Base-by-base conservation (phyloP, 306 rosid species). In the Acacia acuminata region DNA sequence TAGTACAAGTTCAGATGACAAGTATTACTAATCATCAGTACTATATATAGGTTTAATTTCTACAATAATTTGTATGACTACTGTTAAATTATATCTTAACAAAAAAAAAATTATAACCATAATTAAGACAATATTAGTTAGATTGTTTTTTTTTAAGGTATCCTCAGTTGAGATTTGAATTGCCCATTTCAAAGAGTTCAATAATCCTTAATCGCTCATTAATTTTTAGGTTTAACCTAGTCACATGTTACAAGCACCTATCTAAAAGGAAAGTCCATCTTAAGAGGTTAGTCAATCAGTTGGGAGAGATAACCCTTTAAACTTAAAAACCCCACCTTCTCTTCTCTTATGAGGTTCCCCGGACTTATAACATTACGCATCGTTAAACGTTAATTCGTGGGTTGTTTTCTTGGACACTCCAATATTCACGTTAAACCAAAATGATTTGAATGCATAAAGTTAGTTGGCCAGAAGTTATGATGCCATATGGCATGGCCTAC, bases 401-500 rank as follows among this genome's bases (percentile, higher is more conserved):
- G n/a, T n/a, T n/a, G n/a, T n/a, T n/a, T n/a, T n/a, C n/a, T n/a
- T n/a, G n/a, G n/a, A n/a, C n/a, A n/a, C n/a, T n/a, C n/a, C n/a
- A n/a, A n/a, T n/a, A n/a, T n/a, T n/a, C n/a, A 30, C 2, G 32
- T 66, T 17, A 17, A 34, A 34, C 13, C 40, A 16, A 66, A 66
- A 66, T 34, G 13, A 66, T 64, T 7, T 7, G 42, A 64, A 30
- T 14, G n/a, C 22, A 64, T 14, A 64, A 64, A 64, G 42, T 64
- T 63, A 64, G 42, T 30, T 63, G 68, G 38, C 19, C 17, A 15
- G 40, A 63, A 42, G 63, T 65, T 38, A 61, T 77, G 44, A 15
- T 24, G 58, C 58, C 76, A 24, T 51, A 51, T 25, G 80, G 38
- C 22, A 13, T 71, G 80, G 69, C 42, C 67, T 66, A 71, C 75